Conservation (phyloP, 192 early-diverging fungal species). For the Pilobolus umbonatus region DNA sequence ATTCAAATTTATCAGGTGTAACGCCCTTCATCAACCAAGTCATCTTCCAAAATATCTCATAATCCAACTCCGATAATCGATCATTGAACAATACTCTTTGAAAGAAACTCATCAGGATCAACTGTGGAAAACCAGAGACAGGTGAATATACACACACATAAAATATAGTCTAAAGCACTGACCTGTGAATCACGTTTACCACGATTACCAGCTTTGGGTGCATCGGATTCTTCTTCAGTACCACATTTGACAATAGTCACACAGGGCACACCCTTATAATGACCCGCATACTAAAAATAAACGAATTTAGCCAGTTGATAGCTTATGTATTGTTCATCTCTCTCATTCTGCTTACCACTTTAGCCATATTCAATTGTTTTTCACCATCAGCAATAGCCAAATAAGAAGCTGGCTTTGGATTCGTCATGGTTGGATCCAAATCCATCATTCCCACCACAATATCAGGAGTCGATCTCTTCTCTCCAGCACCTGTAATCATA, state of each 20-base stretch:
- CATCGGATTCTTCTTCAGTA: slow-evolving; percentile 56
- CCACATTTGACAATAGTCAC: slow-evolving; percentile 74
- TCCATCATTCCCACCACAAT: slow-evolving; percentile 79
- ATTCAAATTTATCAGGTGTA: slow-evolving; percentile 81
- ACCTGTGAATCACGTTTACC: slow-evolving; percentile 98
- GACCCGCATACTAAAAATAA: slow-evolving; percentile 56
- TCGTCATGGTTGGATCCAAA: slow-evolving; percentile 51
- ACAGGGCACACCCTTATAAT: slow-evolving; percentile 67
- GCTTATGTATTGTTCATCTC: background rate
- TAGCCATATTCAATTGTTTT: slow-evolving; percentile 81
- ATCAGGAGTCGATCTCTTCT: slow-evolving; percentile 71
- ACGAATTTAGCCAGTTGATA: background rate
- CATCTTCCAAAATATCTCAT: slow-evolving; percentile 88
- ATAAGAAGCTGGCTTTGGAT: slow-evolving; percentile 77
- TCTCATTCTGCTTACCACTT: slow-evolving; percentile 49
- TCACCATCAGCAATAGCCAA: slow-evolving; percentile 75
- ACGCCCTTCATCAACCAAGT: slow-evolving; percentile 68
- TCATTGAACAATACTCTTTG: slow-evolving; percentile 78
- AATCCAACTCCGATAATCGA: slow-evolving; percentile 84
- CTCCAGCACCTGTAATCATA: slow-evolving; percentile 78
- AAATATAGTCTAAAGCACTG: no score
- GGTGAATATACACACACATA: no score
- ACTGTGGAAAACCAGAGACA: slow-evolving; percentile 1
- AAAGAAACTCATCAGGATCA: slow-evolving; percentile 91
- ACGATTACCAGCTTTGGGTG: slow-evolving; percentile 79